A percentile compares a stretch with the other conserved stretches of the same genome.
These are phyloP conservation scores for Aspergillus neoniger DNA, from an alignment of 2,329 filamentous ascomycete genomes.

Conservation along the genomic window DNA sequence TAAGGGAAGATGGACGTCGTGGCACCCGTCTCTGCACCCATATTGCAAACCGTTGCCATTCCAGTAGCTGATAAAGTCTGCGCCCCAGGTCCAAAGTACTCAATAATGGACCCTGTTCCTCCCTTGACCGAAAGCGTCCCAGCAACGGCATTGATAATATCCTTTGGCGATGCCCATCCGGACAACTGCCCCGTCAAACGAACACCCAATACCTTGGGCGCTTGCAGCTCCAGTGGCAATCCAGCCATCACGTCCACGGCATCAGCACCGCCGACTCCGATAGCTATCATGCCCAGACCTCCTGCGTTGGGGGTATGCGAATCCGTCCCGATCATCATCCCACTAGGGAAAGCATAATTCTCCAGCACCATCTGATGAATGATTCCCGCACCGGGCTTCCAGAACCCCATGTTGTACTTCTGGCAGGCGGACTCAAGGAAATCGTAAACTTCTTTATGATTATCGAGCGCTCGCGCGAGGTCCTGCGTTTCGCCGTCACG, in stretches of 20 bases:
- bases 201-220: constrained; percentile 59
- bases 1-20: constrained; percentile 2
- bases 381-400: neutral
- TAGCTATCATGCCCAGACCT: constrained; percentile 87
- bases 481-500: neutral
- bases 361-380: neutral
- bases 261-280: constrained; percentile 94
- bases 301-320: constrained; percentile 94
- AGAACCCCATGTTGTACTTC: neutral
- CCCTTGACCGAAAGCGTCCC: constrained; percentile 63
- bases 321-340: constrained; percentile 74
- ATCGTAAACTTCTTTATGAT: neutral
- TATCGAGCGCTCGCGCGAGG: neutral
- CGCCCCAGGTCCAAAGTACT: neutral
- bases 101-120: neutral
- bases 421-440: neutral
- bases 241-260: constrained; percentile 96
- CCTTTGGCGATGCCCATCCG: constrained; percentile 90
- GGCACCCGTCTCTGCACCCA: neutral
- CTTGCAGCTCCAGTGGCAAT: constrained; percentile 93
- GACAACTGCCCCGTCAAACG: constrained; percentile 51
- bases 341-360: neutral
- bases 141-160: constrained; percentile 93
- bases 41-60: constrained; percentile 2
- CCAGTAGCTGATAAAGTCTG: neutral